Conservation (phyloP, 768 basidiomycete species). For the Podaxis rugospora region DNA sequence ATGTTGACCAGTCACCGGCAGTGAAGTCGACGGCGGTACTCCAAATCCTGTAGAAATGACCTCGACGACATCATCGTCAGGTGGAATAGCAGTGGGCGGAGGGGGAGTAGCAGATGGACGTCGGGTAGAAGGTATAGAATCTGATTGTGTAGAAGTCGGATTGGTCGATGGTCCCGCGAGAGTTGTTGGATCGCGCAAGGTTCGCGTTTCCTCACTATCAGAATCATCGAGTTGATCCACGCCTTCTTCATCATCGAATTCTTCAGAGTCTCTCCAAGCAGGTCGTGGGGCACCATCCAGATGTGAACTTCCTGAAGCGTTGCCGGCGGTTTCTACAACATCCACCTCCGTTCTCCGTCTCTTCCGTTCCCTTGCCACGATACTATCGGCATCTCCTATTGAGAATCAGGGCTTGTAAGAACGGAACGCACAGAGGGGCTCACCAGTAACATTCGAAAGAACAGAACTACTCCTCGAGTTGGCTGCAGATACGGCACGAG, state of each 20-base stretch:
- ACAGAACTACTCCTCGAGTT: slow-evolving; percentile 4
- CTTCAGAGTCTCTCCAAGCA: neutral
- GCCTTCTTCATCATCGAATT: slow-evolving; percentile 3
- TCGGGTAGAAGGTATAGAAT: neutral
- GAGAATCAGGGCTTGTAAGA: neutral
- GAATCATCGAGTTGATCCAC: slow-evolving; percentile 2
- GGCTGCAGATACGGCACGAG: slow-evolving; percentile 10
- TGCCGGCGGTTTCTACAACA: neutral
- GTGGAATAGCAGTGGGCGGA: neutral
- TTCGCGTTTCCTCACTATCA: neutral
- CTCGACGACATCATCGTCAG: neutral
- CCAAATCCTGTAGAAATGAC: neutral
- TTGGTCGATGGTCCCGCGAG: neutral
- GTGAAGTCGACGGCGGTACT: neutral
- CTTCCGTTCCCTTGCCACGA: slow-evolving; percentile 16
- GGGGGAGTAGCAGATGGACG: neutral
- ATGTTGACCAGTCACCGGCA: neutral
- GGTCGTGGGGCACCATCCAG: neutral
- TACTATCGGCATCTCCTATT: neutral
- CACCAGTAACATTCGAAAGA: slow-evolving; percentile 1
- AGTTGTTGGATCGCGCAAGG: neutral
- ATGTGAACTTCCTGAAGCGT: neutral
- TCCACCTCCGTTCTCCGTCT: slow-evolving; percentile 12
- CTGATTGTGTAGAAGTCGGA: neutral
- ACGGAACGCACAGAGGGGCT: neutral